Conservation (phyloP, 495 filamentous ascomycete genomes). For the Penicillium coprophilum region DNA sequence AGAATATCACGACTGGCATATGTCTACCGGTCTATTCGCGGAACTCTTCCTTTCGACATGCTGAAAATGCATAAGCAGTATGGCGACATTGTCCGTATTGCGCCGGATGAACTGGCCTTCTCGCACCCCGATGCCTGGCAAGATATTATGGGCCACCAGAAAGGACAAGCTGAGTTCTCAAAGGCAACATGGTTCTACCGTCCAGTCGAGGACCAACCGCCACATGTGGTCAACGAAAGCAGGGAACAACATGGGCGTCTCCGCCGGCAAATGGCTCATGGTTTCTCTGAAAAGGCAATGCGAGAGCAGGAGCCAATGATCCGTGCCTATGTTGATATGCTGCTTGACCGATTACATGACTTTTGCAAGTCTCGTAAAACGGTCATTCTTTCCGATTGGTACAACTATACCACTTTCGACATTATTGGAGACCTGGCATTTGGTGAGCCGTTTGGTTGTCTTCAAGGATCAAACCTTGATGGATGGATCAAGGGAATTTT, state of each 20-base stretch:
- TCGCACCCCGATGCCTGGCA: slow-evolving; percentile 51
- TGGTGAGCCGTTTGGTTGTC: slow-evolving; percentile 56
- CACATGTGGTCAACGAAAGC: slow-evolving; percentile 29
- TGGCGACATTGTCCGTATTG: slow-evolving; percentile 54
- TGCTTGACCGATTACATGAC: slow-evolving; percentile 45
- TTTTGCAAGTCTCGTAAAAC: slow-evolving; percentile 15
- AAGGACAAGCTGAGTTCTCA: slow-evolving; percentile 16
- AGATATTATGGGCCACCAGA: slow-evolving; percentile 53
- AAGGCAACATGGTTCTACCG: slow-evolving; percentile 25
- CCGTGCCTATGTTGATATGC: slow-evolving; percentile 42
- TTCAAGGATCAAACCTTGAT: slow-evolving; percentile 50
- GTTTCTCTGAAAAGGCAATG: slow-evolving; percentile 51
- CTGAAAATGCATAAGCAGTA: slow-evolving; percentile 49
- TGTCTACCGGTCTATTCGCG: neutral
- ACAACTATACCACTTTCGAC: slow-evolving; percentile 61
- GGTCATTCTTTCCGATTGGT: slow-evolving; percentile 54
- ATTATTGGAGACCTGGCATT: slow-evolving; percentile 61
- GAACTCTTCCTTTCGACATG: slow-evolving; percentile 37
- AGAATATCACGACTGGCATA: neutral
- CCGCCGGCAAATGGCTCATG: slow-evolving; percentile 51
- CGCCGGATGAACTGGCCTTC: slow-evolving; percentile 54
- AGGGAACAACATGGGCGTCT: slow-evolving; percentile 42
- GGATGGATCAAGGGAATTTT: slow-evolving; percentile 56
- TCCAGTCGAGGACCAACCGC: slow-evolving; percentile 9
- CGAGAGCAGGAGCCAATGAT: slow-evolving; percentile 45